Conservation (phyloP, 2,329 filamentous ascomycete species). For the Aspergillus fumigatus region DNA sequence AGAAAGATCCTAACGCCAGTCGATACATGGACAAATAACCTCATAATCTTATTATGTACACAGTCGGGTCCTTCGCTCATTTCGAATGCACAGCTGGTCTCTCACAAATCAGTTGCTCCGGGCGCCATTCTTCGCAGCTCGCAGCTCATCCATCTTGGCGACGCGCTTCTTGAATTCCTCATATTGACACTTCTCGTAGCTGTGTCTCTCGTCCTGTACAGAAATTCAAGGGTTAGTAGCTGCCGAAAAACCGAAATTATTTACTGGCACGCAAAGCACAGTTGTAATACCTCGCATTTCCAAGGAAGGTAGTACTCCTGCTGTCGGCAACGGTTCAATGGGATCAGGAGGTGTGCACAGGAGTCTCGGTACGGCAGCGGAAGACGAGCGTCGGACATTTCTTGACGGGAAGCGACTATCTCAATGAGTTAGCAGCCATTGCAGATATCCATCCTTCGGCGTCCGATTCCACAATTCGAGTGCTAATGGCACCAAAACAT, state of each 20-base stretch:
- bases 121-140: slow-evolving; percentile 75
- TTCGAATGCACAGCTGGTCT: slow-evolving; percentile 20
- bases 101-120: slow-evolving; percentile 67
- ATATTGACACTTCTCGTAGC: slow-evolving; percentile 99
- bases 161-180: slow-evolving; percentile 98
- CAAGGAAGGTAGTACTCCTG: slow-evolving; percentile 92
- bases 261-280: slow-evolving; percentile 6
- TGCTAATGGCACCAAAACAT: slow-evolving; percentile 25
- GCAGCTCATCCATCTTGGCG: slow-evolving; percentile 95
- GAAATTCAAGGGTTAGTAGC: slow-evolving; percentile 6
- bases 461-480: slow-evolving; percentile 6
- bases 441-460: slow-evolving; percentile 4
- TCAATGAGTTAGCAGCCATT: slow-evolving; percentile 10
- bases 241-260: neutral
- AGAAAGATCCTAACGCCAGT: slow-evolving; percentile 31
- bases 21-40: slow-evolving; percentile 31
- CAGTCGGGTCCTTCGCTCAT: slow-evolving; percentile 28
- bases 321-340: slow-evolving; percentile 88
- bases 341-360: slow-evolving; percentile 91
- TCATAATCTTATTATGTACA: slow-evolving; percentile 37
- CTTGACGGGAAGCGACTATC: slow-evolving; percentile 56
- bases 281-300: slow-evolving; percentile 81
- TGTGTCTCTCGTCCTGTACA: slow-evolving; percentile 85
- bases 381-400: slow-evolving; percentile 87
- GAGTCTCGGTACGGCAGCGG: slow-evolving; percentile 90